Evolutionary conservation across 208 protist species (phyloP).

Genomic region (Lotmaria passim): DNA sequence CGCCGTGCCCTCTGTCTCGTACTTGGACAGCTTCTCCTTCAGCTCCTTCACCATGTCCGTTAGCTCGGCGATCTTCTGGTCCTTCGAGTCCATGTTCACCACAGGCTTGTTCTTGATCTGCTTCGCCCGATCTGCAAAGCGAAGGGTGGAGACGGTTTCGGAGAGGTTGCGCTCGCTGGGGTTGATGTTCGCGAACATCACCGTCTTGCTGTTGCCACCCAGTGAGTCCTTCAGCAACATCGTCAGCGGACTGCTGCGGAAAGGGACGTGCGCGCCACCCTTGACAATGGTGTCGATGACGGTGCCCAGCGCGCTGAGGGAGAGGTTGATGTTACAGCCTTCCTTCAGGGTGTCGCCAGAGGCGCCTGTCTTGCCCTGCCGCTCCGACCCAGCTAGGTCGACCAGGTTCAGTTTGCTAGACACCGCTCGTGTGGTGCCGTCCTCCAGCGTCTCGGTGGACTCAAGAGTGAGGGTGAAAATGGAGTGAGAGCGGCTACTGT

Average conservation of each 20-base stretch:
- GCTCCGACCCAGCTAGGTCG: constrained; percentile 92
- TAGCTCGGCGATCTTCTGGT: constrained; percentile 87
- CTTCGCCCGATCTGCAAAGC: constrained; percentile 90
- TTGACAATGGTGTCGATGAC: constrained; percentile 93
- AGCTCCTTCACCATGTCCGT: constrained; percentile 73
- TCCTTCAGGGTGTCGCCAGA: constrained; percentile 92
- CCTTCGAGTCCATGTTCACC: constrained; percentile 90
- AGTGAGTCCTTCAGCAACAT: constrained; percentile 93
- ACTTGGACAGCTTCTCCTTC: constrained; percentile 80
- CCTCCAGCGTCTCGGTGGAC: constrained; percentile 78
- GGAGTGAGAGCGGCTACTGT: constrained; percentile 91
- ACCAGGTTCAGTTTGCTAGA: constrained; percentile 93
- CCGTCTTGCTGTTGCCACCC: constrained; percentile 88
- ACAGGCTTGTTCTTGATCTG: constrained; percentile 94
- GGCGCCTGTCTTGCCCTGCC: constrained; percentile 91
- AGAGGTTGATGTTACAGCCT: constrained; percentile 94
- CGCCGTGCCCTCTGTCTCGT: constrained; percentile 73
- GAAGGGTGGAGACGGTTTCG: constrained; percentile 89
- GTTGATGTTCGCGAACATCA: constrained; percentile 93
- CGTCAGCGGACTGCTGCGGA: constrained; percentile 84
- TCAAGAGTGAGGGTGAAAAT: constrained; percentile 90
- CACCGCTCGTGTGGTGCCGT: constrained; percentile 68
- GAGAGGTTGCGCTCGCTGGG: constrained; percentile 88
- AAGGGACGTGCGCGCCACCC: constrained; percentile 83
- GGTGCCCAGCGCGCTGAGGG: constrained; percentile 88